These are phyloP conservation scores for Zea luxurians DNA, from an alignment of 176 grass and related monocot genomes.

Conservation along the genomic window DNA sequence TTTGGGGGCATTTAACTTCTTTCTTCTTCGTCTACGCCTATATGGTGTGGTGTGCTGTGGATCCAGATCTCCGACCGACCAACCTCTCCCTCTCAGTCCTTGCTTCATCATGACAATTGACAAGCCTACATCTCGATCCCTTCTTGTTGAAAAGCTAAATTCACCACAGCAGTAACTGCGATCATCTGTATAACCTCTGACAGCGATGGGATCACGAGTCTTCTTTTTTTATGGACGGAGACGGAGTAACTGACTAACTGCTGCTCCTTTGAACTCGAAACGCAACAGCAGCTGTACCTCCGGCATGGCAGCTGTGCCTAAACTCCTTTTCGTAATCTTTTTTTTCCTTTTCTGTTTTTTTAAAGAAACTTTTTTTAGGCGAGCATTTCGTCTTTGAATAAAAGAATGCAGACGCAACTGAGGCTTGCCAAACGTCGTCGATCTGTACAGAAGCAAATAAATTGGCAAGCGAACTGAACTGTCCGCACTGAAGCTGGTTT, in stretches of 20 bases:
- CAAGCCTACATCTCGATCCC: neutral
- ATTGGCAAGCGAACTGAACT: neutral
- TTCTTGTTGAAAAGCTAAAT: neutral
- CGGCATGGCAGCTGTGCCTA: neutral
- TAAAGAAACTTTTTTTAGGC: neutral
- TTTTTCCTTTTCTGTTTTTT: neutral
- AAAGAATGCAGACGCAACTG: neutral
- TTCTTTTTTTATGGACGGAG: neutral
- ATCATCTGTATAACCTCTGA: neutral
- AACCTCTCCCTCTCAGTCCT: neutral
- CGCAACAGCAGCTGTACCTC: too few species aligned
- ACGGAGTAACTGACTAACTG: too few species aligned
- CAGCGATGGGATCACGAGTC: neutral
- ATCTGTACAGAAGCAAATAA: neutral
- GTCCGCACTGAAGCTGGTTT: neutral
- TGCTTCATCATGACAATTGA: neutral
- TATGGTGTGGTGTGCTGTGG: neutral
- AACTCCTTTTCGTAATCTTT: neutral
- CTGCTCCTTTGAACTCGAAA: neutral
- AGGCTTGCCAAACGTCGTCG: neutral
- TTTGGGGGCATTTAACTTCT: neutral
- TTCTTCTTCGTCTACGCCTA: neutral
- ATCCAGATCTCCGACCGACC: slow-evolving; percentile 8
- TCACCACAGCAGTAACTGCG: neutral
- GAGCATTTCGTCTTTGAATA: neutral